A percentile compares a stretch with the other conserved stretches of the same genome.
phyloP scores from a whole-genome alignment of 805 yeast species.

The Metschnikowia koreensis region DNA sequence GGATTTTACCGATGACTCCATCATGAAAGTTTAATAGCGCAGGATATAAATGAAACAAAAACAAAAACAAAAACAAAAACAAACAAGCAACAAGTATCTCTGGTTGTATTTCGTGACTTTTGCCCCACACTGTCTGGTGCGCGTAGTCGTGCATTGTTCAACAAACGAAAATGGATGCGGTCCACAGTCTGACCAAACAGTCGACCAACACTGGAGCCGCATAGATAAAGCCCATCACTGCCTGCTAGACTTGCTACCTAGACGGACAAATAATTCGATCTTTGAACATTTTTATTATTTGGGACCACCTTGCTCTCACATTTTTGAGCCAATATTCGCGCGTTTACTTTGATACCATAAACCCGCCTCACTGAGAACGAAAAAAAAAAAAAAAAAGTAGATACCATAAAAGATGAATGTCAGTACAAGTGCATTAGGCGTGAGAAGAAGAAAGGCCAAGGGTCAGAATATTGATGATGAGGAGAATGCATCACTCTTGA shows the following conservation, averaged over 20 bases:
- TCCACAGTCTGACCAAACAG: background rate
- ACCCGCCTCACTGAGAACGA: background rate
- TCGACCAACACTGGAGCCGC: background rate
- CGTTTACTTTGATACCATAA: background rate
- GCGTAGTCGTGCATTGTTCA: slow-evolving; percentile 9
- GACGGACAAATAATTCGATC: background rate
- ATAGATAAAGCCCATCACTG: background rate
- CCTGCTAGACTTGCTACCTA: slow-evolving; percentile 1
- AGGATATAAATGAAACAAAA: background rate
- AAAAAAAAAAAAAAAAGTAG: background rate
- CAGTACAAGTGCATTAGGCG: slow-evolving; percentile 84
- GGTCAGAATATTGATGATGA: slow-evolving; percentile 72
- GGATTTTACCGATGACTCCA: slow-evolving; percentile 1
- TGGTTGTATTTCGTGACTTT: background rate
- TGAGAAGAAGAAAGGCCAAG: slow-evolving; percentile 66
- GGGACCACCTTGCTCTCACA: background rate
- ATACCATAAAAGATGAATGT: slow-evolving; percentile 60
- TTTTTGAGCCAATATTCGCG: background rate
- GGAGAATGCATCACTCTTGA: slow-evolving; percentile 84
- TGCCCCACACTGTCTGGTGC: background rate
- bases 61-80: background rate
- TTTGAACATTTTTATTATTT: background rate
- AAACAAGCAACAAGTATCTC: background rate
- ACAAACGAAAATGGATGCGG: slow-evolving; percentile 1
- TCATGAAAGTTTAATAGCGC: slow-evolving; percentile 4